These are phyloP conservation scores for Nemania serpens DNA, from an alignment of 2,329 filamentous ascomycete genomes.

Conservation along the genomic window DNA sequence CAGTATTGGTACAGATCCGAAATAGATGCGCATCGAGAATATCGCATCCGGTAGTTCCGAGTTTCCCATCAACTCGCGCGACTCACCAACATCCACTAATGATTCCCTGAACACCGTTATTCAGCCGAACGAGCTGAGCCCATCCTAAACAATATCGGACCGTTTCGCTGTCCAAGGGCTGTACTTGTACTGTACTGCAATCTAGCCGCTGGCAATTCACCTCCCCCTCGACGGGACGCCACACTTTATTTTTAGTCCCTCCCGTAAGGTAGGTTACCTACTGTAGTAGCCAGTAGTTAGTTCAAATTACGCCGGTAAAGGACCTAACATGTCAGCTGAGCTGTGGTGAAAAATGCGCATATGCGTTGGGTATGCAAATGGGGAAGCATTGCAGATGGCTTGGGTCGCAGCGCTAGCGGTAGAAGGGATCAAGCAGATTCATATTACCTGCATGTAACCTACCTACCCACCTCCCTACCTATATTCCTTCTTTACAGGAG, in stretches of 20 bases:
- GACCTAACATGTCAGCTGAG: slow-evolving; percentile 11
- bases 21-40: background rate
- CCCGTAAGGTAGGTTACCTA: too few species aligned
- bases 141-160: too few species aligned
- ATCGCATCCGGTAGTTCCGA: too few species aligned
- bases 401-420: slow-evolving; percentile 18
- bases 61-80: too few species aligned
- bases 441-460: background rate
- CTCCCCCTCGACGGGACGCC: background rate
- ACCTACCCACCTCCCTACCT: too few species aligned
- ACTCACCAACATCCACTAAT: background rate
- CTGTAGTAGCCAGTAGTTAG: too few species aligned
- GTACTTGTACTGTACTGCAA: too few species aligned
- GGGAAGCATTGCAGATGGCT: slow-evolving; percentile 17
- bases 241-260: slow-evolving; percentile 8
- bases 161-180: background rate
- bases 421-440: background rate
- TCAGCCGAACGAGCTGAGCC: background rate
- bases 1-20: background rate
- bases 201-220: background rate
- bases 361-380: background rate
- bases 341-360: background rate
- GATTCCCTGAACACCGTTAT: background rate
- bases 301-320: background rate
- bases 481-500: too few species aligned